Base-by-base conservation (phyloP, 2,329 filamentous ascomycete genomes). In the Claviceps fusiformis region DNA sequence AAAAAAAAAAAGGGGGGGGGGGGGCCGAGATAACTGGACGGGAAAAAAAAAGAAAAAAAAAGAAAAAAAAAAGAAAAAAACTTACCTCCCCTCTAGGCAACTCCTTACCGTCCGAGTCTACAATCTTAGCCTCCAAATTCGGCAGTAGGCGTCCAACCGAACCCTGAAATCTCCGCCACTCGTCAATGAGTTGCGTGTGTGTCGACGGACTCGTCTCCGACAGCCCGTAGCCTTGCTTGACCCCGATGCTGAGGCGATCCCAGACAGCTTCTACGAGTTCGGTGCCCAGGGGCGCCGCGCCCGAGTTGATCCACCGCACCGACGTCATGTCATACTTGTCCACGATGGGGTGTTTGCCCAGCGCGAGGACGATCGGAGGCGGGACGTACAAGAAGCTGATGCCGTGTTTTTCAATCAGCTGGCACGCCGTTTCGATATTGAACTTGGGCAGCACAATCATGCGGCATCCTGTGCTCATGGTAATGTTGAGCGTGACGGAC, bases 151-250 rank as follows among this genome's bases (percentile, higher is more conserved):
- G 81, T 13, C 92, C 91, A 0, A 92, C 87, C 0, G 86, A 85
- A 24, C 90, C 91, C 61, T 91, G 83, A 50, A 80, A 82, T 52
- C 77, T 82, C 58, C 82, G 74, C 89, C 90, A 96, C 61, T 89
- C 84, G 41, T 82, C 79, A 75, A 87, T 85, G 8, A 77, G 73
- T 69, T 90, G 88, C 10, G 81, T 81, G 62, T 89, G 85, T 0
- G 88, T 87, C 0, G 83, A 86, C 0, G 91, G 90, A 31, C 85
- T 85, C 15, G 89, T 95, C 73, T 97, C 92, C 5, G 84, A 89
- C 5, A 97, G 77, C 0, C 92, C 92, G 65, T 95, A 97, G 19
- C 88, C 91, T 71, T 97, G 92, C 75, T 95, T 96, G 58, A 95
- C 82, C 2, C 85, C 85, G 24, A 95, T 76, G 53, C 82, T 82